Evolutionary conservation across 495 filamentous ascomycete species (phyloP), one percentile per base, ranked within the genome.

Genomic region (Cercophora newfieldiana): DNA sequence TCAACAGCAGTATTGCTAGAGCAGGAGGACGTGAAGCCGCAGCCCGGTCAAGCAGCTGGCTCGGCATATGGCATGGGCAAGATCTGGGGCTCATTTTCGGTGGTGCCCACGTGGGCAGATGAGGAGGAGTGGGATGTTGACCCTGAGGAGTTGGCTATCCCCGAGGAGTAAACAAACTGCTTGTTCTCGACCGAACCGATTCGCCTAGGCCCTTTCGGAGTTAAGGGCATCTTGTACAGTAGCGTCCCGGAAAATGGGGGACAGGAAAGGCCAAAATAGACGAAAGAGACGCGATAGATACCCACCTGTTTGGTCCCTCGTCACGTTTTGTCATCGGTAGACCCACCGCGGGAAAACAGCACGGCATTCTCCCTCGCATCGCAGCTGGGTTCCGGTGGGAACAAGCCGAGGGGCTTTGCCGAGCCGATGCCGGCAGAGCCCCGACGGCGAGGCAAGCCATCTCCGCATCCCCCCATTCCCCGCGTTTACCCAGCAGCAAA

Each of bases 81-180:
- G 67, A 78, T 89, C 37, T 80, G 82, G 77, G 85, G 82, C 37
- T 85, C 83, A 65, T 88, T 87, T 73, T 78, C 85, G 10, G 73
- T 84, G 8, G 82, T 75, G n/a, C 85, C 82, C 25, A 77, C 83
- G 33, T 88, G 79, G 77, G 78, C 73, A n/a, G 77, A 82, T 30
- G 78, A 81, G 33, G 74, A 80, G 54, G 79, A 79, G 24, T 83
- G 81, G 81, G 71, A 72, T 1, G 66, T 76, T 18, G 68, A 68
- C 60, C 68, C 71, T 0, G 59, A 71, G 37, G 73, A 77, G 5
- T 54, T 76, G 44, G 56, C 59, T 22, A 51, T 69, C n/a, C 68
- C 65, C 14, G 63, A 53, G 28, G 24, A 64, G 61, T 71, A 22
- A 51, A 25, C 54, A 58, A 19, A n/a, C n/a, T n/a, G n/a, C n/a